Evolutionary conservation across 2,329 filamentous ascomycete species (phyloP), one percentile per base, ranked within the genome.

Genomic region (Zasmidium angulare): DNA sequence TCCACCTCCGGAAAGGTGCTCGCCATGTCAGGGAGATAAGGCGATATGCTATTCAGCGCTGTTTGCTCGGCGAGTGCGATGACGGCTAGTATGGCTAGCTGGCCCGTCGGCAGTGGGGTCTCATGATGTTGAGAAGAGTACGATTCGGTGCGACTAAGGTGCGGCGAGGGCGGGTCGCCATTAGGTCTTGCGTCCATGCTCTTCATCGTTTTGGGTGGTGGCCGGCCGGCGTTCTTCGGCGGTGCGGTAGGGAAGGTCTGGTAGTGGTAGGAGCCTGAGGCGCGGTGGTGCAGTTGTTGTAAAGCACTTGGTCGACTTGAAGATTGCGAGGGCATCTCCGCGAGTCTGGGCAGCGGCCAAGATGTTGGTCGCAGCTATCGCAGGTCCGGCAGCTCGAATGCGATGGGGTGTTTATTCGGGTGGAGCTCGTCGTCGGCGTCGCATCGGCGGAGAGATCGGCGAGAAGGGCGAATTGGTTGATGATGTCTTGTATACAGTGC

Each of bases 61-160:
- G 93, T 98, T 80, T 99, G 95, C 74, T 99, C 95, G 55, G 90
- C 89, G 21, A 99, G 82, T 6, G 93, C 93, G 61, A 99, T 90
- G 65, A 97, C 79, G 1, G 93, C 93, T 31, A 99, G 80, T 12
- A 98, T 84, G 3, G 87, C 83, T 61, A 99, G 87, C 78, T 98
- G 95, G 66, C 82, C 86, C 65, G 86, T 86, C 0, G 95, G 95
- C 19, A 99, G 78, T 0, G 93, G 93, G 1, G 91, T 90, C 65
- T 85, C 82, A 64, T 82, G 76, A 62, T 79, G 71, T 55, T 50
- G 53, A 40, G 56, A 56, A 4, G 50, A 40, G 46, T 59, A 52
- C 6, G 64, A 62, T 47, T 64, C 53, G 40, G 57, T 46, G 14
- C 63, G 51, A 48, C 50, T 56, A 19, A 46, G 50, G 22, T 60